Evolutionary conservation across 108 stramenopile genomes (phyloP).

Genomic region (Stephanodiscus minutulus): DNA sequence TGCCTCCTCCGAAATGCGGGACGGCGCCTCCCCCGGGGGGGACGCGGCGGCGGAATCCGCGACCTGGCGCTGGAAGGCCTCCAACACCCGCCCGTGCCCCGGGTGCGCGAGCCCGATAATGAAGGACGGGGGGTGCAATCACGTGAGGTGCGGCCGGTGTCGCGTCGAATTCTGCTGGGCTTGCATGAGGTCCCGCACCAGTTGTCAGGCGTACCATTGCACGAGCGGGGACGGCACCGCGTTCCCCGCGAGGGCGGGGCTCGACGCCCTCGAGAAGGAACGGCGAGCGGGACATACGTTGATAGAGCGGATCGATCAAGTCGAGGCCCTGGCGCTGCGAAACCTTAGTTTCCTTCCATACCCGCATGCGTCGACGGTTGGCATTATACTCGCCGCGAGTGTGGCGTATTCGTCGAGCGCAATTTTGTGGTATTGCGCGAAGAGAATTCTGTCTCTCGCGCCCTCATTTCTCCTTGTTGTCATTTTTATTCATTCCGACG

Average conservation of each 20-base stretch:
- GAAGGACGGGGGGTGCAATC: conserved; percentile 55
- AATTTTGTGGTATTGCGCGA: too few relatives aligned
- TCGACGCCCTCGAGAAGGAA: conserved; percentile 15
- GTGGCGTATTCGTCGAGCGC: neutral
- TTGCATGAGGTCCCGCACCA: conserved; percentile 57
- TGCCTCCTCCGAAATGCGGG: conserved; percentile 43
- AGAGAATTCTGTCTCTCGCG: neutral
- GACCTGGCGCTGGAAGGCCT: conserved; percentile 54
- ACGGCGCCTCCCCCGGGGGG: conserved; percentile 14
- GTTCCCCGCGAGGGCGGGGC: conserved; percentile 17
- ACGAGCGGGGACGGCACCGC: conserved; percentile 42
- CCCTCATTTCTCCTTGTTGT: neutral
- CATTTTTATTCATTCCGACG: neutral
- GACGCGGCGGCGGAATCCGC: conserved; percentile 42
- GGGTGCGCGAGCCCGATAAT: conserved; percentile 44
- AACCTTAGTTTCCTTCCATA: conserved; percentile 12
- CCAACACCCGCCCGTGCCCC: conserved; percentile 42
- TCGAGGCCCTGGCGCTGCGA: conserved; percentile 7
- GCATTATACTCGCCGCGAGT: conserved; percentile 4
- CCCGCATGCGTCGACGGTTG: neutral
- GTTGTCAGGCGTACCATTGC: conserved; percentile 56
- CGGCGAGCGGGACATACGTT: conserved; percentile 20
- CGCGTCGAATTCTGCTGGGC: conserved; percentile 68
- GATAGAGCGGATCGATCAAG: conserved; percentile 35
- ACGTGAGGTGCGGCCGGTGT: conserved; percentile 58